Base-by-base conservation (phyloP, 805 yeast genomes). In the Saccharomycopsis amapae region DNA sequence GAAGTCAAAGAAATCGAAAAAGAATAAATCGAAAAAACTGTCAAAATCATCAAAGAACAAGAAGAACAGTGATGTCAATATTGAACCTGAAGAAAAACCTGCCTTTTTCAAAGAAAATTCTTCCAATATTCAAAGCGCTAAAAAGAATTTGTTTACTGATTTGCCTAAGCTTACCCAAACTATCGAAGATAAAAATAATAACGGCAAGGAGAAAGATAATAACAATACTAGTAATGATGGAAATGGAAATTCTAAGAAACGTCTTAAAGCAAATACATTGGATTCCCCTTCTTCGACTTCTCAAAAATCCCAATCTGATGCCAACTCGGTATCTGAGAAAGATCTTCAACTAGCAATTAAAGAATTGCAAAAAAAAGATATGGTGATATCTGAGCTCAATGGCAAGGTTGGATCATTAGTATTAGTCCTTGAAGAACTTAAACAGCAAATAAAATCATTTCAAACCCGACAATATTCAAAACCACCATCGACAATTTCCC, bases 351-450 rank as follows among this genome's bases (percentile, higher is more conserved):
- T 19, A 9, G 39, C 34, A 28, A 32, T 36, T 15, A 18, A 39
- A 19, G 45, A 48, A n/a, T 18, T 48, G 9, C 25, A 44, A 20
- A 19, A 10, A 20, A 48, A 49, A 34, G 48, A 49, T 20, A 12
- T 32, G 17, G 45, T 34, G 40, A 49, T 49, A 24, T 19, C 32
- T 10, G 39, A 24, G 5, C 36, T 49, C 5, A 49, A 46, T 15
- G 37, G 35, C n/a, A 49, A 49, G 30, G 42, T 49, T 5, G 13
- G n/a, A n/a, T 20, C 22, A 5, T 24, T 49, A 12, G 46, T 7
- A 17, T 5, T 5, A 5, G 37, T 5, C 4, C 5, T 34, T 5
- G 23, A 18, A 18, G n/a, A 18, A 7, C 13, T 34, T 6, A 7
- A 31, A n/a, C 6, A 31, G 10, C 6, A n/a, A 10, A 7, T 31